Percentiles rank a stretch among this genome's conserved stretches.
These are phyloP conservation scores for Hypoxylon sp. DNA, from an alignment of 2,329 filamentous ascomycete genomes.

Conservation along the genomic window DNA sequence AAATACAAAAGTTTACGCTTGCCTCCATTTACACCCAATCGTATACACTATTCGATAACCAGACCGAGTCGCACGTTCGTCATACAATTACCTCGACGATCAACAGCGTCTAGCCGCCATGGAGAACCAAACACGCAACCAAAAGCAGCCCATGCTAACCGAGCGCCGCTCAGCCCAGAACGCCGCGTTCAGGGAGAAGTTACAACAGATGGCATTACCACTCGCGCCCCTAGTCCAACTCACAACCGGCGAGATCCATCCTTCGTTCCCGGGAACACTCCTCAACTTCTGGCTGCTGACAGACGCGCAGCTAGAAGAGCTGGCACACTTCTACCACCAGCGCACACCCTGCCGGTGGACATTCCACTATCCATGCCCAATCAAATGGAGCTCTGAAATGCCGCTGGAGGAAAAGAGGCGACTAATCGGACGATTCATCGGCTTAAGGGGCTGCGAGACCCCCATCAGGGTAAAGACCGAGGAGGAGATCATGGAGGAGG, in stretches of 20 bases:
- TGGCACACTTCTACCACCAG: slow-evolving; percentile 83
- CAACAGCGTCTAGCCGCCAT: slow-evolving; percentile 31
- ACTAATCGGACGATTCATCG: slow-evolving; percentile 81
- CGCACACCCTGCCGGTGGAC: slow-evolving; percentile 69
- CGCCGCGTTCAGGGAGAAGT: slow-evolving; percentile 71
- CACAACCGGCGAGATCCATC: slow-evolving; percentile 73
- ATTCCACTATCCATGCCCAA: slow-evolving; percentile 75
- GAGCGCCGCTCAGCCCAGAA: slow-evolving; percentile 60
- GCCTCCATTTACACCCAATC: background rate
- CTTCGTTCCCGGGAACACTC: slow-evolving; percentile 75
- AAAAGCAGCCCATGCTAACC: slow-evolving; percentile 47
- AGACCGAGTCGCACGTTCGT: background rate
- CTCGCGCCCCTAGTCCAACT: slow-evolving; percentile 78
- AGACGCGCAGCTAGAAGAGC: slow-evolving; percentile 76
- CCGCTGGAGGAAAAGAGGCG: slow-evolving; percentile 77
- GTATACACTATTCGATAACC: background rate
- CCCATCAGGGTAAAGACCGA: slow-evolving; percentile 58
- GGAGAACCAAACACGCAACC: slow-evolving; percentile 48
- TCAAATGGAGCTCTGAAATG: slow-evolving; percentile 71
- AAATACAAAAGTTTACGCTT: background rate
- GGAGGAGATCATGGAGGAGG: slow-evolving; percentile 61
- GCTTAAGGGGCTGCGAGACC: slow-evolving; percentile 73
- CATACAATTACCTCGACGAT: background rate
- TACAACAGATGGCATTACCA: slow-evolving; percentile 74
- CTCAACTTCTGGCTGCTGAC: slow-evolving; percentile 82